phyloP scores from a whole-genome alignment of 2,329 filamentous ascomycete genomes.

The Nakataea oryzae region DNA sequence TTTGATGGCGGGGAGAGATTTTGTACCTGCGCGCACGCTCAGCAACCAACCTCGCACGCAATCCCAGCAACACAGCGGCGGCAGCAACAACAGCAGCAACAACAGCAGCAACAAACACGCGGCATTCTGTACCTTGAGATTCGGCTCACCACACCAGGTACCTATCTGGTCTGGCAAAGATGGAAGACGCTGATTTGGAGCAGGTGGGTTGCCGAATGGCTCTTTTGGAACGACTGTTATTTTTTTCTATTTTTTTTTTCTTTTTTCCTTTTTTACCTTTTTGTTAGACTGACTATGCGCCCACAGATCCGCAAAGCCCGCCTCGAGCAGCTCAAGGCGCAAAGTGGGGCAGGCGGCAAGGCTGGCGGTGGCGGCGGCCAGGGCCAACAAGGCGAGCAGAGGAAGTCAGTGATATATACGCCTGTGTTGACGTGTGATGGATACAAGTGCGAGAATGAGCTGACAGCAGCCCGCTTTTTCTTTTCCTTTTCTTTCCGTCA shows the following conservation, averaged over 20 bases:
- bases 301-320: slow-evolving; percentile 79
- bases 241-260: background rate
- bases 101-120: background rate
- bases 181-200: slow-evolving; percentile 29
- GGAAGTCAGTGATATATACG: slow-evolving; percentile 38
- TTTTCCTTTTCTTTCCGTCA: background rate
- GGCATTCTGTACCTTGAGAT: background rate
- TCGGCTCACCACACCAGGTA: background rate
- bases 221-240: background rate
- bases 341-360: slow-evolving; percentile 39
- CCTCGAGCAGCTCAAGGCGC: slow-evolving; percentile 81
- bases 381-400: slow-evolving; percentile 50
- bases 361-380: slow-evolving; percentile 31
- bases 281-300: slow-evolving; percentile 1
- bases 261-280: no score
- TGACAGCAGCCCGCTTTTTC: background rate
- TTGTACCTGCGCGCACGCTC: background rate
- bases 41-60: background rate
- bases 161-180: slow-evolving; percentile 8
- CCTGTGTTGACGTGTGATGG: background rate
- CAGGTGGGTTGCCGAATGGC: slow-evolving; percentile 13
- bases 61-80: background rate
- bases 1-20: background rate
- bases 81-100: background rate
- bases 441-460: background rate